These are phyloP conservation scores for Venturia aucupariae DNA, from an alignment of 2,329 filamentous ascomycete genomes.

Conservation along the genomic window DNA sequence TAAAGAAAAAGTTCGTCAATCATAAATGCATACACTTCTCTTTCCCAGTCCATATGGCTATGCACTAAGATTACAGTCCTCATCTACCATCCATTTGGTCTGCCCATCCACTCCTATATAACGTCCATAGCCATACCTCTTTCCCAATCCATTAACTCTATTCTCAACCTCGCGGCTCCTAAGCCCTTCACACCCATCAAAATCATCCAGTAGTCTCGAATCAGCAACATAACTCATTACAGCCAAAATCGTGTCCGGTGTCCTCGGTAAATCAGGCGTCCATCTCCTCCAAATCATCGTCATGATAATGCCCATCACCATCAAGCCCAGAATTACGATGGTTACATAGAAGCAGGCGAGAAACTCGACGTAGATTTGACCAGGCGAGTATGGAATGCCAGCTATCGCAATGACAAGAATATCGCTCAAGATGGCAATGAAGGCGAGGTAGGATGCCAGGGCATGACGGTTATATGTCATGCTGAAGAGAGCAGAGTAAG, in stretches of 20 bases:
- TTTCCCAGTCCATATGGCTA: neutral
- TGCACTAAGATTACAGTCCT: constrained; percentile 4
- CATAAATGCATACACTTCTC: neutral
- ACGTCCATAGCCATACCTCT: constrained; percentile 14
- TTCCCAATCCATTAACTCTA: constrained; percentile 9
- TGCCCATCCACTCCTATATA: constrained; percentile 9
- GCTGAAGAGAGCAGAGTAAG: constrained; percentile 10
- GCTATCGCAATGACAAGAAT: constrained; percentile 14
- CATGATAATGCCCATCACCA: constrained; percentile 12
- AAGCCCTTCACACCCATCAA: constrained; percentile 12
- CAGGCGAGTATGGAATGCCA: constrained; percentile 13
- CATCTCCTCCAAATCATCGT: constrained; percentile 11
- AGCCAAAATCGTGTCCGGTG: constrained; percentile 15
- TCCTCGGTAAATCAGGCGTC: constrained; percentile 14
- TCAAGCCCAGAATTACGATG: constrained; percentile 15
- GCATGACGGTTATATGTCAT: constrained; percentile 8
- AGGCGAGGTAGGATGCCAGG: constrained; percentile 12
- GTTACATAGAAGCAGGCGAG: constrained; percentile 10
- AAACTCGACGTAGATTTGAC: constrained; percentile 12
- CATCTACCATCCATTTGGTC: constrained; percentile 14
- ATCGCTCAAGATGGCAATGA: constrained; percentile 13
- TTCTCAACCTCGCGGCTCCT: neutral
- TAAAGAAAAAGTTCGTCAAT: neutral
- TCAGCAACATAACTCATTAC: constrained; percentile 15
- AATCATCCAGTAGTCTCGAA: constrained; percentile 11